Base-by-base conservation (phyloP, 2,329 filamentous ascomycete species). In the Lithohypha guttulata region DNA sequence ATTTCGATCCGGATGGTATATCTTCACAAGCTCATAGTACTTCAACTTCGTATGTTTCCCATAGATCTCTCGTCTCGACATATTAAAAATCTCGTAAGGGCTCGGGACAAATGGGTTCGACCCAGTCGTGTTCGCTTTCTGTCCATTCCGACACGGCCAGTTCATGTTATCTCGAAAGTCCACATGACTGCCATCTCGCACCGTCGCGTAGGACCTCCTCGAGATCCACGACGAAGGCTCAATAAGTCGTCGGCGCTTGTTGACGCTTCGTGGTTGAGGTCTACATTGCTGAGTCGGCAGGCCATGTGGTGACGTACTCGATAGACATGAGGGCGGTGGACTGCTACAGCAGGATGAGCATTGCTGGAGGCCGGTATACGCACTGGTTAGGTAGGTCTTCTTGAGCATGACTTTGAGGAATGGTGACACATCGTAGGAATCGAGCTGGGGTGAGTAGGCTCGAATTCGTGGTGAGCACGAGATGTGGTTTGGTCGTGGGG, bases 1-100 rank as follows among this genome's bases (percentile, higher is more conserved):
- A 10, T 33, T 30, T 43, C 73, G 75, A 59, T 98, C 91, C 0
- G 91, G 91, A 56, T 98, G 91, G 64, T 98, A 98, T 32, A 93
- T 69, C 65, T 96, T 98, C 42, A 93, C 91, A 37, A 98, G 75
- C 55, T 89, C 74, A 60, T 93, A 91, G 69, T 86, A 98, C 43
- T 77, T 77, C 29, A 70, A 64, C 61, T 98, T 96, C 46, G 75
- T 79, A 60, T 98, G 96, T 2, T 77, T 72, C 10, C 75, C 77
- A 42, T 66, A 65, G 50, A 65, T 73, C 39, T 66, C 62, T 6
- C 10, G 25, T 13, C 23, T 18, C 4, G 22, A 19, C 47, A 73
- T 64, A 21, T 73, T 68, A 53, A 96, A 79, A 55, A 98, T 84
- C 54, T 96, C 84, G 64, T 98, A 96, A 1, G 91, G 91, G 0